phyloP scores from a whole-genome alignment of 768 basidiomycete species.

The Leccinellum luteum region DNA sequence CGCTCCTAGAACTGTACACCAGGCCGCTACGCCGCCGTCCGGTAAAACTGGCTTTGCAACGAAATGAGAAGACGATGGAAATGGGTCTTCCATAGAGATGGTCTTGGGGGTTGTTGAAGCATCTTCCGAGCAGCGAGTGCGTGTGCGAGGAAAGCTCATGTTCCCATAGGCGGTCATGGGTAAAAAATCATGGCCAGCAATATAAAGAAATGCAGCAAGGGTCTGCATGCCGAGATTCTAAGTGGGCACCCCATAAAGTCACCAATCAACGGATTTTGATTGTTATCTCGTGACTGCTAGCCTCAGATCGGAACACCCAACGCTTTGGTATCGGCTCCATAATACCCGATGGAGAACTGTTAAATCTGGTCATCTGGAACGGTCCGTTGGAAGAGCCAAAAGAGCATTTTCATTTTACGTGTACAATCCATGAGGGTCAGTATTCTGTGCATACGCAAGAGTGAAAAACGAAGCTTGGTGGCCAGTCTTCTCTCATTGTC shows the following conservation, averaged over 20 bases:
- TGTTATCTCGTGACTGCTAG: neutral
- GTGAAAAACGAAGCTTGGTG: neutral
- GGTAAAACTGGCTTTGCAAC: slow-evolving; percentile 2
- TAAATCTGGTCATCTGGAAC: neutral
- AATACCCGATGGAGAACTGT: neutral
- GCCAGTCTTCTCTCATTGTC: neutral
- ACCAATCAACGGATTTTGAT: neutral
- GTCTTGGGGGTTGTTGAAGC: neutral
- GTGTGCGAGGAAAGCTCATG: neutral
- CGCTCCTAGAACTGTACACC: slow-evolving; percentile 28
- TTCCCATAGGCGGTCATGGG: neutral
- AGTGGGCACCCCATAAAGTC: neutral
- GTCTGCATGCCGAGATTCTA: neutral
- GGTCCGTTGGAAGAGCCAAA: neutral
- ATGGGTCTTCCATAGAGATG: neutral
- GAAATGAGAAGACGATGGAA: neutral
- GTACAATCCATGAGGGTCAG: neutral
- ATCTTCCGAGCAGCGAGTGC: neutral
- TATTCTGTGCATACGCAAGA: neutral
- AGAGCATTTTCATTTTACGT: neutral
- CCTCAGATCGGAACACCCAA: neutral
- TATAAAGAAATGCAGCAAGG: neutral
- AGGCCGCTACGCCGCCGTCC: slow-evolving; percentile 20
- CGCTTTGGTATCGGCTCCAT: neutral
- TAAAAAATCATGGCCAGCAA: neutral